These are phyloP conservation scores for Sanghuangporus weigelae DNA, from an alignment of 1,284 basidiomycete species.

Conservation along the genomic window DNA sequence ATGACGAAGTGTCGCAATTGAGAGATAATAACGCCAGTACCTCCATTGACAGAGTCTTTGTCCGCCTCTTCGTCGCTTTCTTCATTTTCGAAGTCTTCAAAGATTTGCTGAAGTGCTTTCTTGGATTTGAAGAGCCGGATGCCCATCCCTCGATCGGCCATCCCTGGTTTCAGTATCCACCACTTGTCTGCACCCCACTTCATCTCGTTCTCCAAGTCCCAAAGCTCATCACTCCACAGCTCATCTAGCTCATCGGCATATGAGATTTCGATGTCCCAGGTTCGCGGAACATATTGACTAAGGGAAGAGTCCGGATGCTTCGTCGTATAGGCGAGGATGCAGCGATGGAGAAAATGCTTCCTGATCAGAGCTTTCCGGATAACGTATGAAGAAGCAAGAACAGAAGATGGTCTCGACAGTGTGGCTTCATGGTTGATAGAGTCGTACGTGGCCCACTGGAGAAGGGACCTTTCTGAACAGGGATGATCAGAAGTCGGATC, in stretches of 20 bases:
- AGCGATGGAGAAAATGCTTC: constrained; percentile 88
- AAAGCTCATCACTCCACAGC: constrained; percentile 89
- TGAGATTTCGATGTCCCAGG: constrained; percentile 86
- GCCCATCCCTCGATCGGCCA: constrained; percentile 95
- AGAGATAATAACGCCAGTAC: constrained; percentile 70
- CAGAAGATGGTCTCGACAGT: constrained; percentile 37
- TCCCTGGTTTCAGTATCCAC: constrained; percentile 97
- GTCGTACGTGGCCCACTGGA: constrained; percentile 85
- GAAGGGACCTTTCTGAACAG: background rate
- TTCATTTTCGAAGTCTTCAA: constrained; percentile 76
- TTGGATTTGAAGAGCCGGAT: constrained; percentile 87
- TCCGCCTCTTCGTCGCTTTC: constrained; percentile 36
- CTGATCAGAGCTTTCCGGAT: constrained; percentile 93
- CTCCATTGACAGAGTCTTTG: constrained; percentile 17
- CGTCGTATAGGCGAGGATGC: constrained; percentile 66
- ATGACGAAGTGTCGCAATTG: constrained; percentile 96
- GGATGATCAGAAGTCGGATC: background rate
- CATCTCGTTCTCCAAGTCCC: constrained; percentile 72
- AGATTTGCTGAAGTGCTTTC: constrained; percentile 70
- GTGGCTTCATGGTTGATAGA: constrained; percentile 73
- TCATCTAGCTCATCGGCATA: constrained; percentile 96
- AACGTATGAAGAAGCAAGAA: constrained; percentile 81
- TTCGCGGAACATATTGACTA: constrained; percentile 58
- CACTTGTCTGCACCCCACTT: constrained; percentile 49
- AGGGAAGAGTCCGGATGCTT: constrained; percentile 65